Evolutionary conservation across 352 stramenopile species (phyloP).

Genomic region (Globisporangium megalacanthum): DNA sequence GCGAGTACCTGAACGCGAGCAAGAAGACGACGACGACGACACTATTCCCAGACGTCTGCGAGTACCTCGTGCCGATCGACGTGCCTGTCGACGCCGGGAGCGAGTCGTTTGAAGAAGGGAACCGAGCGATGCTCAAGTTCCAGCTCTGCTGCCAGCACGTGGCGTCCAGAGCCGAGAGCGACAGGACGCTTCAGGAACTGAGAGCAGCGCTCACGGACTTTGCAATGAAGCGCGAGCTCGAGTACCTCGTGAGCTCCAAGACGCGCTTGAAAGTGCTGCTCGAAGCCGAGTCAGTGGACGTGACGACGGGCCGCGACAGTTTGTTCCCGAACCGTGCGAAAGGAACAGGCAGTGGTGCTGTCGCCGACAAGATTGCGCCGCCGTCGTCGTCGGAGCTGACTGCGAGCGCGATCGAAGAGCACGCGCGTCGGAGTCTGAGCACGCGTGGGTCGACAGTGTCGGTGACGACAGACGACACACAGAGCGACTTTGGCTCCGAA

Average conservation of each 20-base stretch:
- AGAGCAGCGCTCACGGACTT: constrained; percentile 28
- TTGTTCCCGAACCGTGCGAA: constrained; percentile 6
- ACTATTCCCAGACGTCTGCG: constrained; percentile 25
- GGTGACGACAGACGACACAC: constrained; percentile 60
- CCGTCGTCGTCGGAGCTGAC: constrained; percentile 19
- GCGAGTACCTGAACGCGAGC: constrained; percentile 38
- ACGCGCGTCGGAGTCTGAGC: constrained; percentile 2
- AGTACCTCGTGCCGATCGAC: constrained; percentile 43
- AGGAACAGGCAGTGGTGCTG: not conserved
- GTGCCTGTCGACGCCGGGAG: constrained; percentile 9
- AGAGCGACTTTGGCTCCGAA: constrained; percentile 54
- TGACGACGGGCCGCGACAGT: constrained; percentile 42
- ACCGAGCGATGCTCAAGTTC: constrained; percentile 31
- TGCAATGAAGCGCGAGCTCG: constrained; percentile 45
- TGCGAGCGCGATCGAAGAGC: constrained; percentile 17
- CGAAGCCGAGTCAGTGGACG: constrained; percentile 67
- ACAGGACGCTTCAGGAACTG: constrained; percentile 1
- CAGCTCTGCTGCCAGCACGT: constrained; percentile 40
- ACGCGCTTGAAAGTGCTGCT: constrained; percentile 60
- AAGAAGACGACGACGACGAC: constrained; percentile 14
- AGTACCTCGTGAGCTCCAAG: constrained; percentile 57
- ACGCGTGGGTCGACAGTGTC: constrained; percentile 23
- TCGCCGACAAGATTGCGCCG: constrained; percentile 11
- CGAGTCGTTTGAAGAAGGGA: constrained; percentile 8
- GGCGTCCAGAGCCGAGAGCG: constrained; percentile 12